Evolutionary conservation across 495 filamentous ascomycete genomes (phyloP), one percentile per base, ranked within the genome.

Genomic region (Aspergillus taichungensis): DNA sequence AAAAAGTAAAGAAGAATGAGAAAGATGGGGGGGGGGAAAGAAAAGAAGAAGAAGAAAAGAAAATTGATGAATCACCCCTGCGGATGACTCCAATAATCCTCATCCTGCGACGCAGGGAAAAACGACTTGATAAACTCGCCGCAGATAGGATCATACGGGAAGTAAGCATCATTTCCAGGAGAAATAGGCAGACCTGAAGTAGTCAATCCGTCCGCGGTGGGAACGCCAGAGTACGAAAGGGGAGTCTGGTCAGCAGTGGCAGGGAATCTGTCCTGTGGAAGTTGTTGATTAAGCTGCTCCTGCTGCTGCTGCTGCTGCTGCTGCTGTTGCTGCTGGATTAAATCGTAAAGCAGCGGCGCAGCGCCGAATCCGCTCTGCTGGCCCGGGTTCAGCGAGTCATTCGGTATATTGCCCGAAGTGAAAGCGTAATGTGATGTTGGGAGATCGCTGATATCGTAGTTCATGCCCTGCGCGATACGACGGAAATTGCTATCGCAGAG

Each of bases 401-500:
- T 5, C 5, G n/a, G 2, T 28, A 11, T 12, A 12, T 24, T 9
- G 6, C 40, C 28, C 8, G 54, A 48, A 7, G 52, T 49, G 10
- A 47, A 29, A 2, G 62, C 54, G 30, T 60, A 65, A 27, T 59
- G 46, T 13, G 49, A 39, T 0, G 49, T 38, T 13, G 69, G 67
- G 39, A 72, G 57, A 38, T 72, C 69, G 43, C 49, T 57, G 31
- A 67, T 35, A 27, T 72, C 66, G 43, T 63, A 63, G 28, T 65
- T 57, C 64, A 71, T 68, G n/a, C 67, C 69, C 6, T 40, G 36
- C 24, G 67, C 55, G 10, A 72, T 63, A 13, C 64, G 63, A 11
- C 69, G 66, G 27, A 72, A 52, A 41, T 60, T 57, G 9, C 58
- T 47, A 42, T 75, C 68, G 44, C 76, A 79, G n/a, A 82, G 64